These are phyloP conservation scores for Fraxinus latifolia DNA, from an alignment of 305 asterid genomes.

Conservation along the genomic window DNA sequence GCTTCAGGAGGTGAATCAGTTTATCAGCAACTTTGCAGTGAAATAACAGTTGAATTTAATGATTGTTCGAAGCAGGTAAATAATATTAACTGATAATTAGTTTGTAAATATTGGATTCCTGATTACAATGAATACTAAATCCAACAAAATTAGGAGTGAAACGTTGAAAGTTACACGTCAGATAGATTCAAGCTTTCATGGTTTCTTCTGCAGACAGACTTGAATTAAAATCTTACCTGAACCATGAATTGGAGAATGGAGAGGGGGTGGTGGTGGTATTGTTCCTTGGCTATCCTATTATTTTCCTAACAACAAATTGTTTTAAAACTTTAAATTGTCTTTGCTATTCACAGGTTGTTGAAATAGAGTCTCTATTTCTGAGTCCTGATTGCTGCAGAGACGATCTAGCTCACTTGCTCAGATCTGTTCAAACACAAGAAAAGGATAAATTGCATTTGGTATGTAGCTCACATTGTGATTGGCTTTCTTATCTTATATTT, in stretches of 20 bases:
- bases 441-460: slow-evolving; percentile 87
- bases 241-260: neutral
- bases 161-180: neutral
- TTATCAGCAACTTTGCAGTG: slow-evolving; percentile 84
- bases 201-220: neutral
- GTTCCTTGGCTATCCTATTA: slow-evolving; percentile 7
- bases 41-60: slow-evolving; percentile 75
- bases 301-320: neutral
- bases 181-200: neutral
- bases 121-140: neutral
- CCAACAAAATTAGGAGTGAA: neutral
- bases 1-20: slow-evolving; percentile 73
- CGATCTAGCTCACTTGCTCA: slow-evolving; percentile 70
- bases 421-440: slow-evolving; percentile 79
- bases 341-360: slow-evolving; percentile 55
- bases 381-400: slow-evolving; percentile 68
- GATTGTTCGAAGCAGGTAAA: slow-evolving; percentile 87
- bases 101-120: neutral
- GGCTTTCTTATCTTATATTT: slow-evolving; percentile 15
- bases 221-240: neutral
- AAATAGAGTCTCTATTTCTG: slow-evolving; percentile 64
- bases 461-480: slow-evolving; percentile 28
- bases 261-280: neutral
- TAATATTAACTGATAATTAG: slow-evolving; percentile 1
- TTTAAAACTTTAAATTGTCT: neutral